Conservation (phyloP, 306 rosid species). For the Elaeagnus macrophylla region DNA sequence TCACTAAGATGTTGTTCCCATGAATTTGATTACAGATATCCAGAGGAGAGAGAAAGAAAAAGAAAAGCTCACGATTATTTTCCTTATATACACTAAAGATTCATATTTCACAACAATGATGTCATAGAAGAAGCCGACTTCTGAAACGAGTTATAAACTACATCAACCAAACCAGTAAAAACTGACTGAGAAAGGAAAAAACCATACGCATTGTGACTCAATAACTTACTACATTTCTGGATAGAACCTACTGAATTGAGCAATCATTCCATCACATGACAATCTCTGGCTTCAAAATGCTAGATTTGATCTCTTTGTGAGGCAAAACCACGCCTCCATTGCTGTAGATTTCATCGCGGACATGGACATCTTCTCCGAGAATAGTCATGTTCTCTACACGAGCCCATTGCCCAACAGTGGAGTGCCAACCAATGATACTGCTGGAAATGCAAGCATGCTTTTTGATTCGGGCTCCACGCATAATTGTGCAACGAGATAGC, state of each 20-base stretch:
- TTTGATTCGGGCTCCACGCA: conserved; percentile 85
- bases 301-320: conserved; percentile 92
- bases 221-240: conserved; percentile 11
- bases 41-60: not conserved
- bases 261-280: conserved; percentile 53
- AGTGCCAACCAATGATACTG: conserved; percentile 97
- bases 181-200: not conserved
- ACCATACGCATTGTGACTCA: conserved; percentile 3
- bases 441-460: conserved; percentile 84
- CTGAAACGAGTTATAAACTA: conserved; percentile 11
- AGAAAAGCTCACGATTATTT: conserved; percentile 16
- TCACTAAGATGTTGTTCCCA: not conserved
- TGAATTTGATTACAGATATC: not conserved
- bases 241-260: conserved; percentile 10
- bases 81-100: conserved; percentile 24
- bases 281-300: conserved; percentile 94
- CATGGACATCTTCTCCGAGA: conserved; percentile 96
- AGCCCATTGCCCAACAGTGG: conserved; percentile 93
- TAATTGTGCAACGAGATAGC: conserved; percentile 83
- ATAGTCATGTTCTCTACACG: conserved; percentile 95
- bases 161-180: conserved; percentile 18
- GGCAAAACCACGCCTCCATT: conserved; percentile 96
- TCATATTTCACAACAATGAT: conserved; percentile 25
- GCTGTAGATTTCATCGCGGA: conserved; percentile 81
- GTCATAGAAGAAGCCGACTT: conserved; percentile 13